A percentile compares a stretch with the other conserved stretches of the same genome.
These are phyloP conservation scores for Spencermartinsiella ligniputridi DNA, from an alignment of 1,139 yeast species.

Conservation along the genomic window DNA sequence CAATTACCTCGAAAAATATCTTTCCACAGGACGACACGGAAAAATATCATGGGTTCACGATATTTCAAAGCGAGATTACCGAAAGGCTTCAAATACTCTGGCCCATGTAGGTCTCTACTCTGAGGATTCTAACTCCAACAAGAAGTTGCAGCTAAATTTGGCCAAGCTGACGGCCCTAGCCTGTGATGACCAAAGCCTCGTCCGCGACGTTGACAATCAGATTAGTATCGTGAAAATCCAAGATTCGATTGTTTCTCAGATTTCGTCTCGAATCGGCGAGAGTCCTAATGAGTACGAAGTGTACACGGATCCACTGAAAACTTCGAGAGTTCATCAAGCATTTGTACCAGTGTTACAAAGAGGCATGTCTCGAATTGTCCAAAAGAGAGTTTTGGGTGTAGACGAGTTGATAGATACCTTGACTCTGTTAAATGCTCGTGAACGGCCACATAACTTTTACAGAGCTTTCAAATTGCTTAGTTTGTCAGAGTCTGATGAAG, in stretches of 20 bases:
- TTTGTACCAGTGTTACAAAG: slow-evolving; percentile 23
- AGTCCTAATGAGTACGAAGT: slow-evolving; percentile 1
- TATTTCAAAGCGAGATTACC: slow-evolving; percentile 48
- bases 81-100: slow-evolving; percentile 48
- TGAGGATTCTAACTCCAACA: slow-evolving; percentile 44
- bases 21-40: slow-evolving; percentile 47
- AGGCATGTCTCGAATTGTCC: slow-evolving; percentile 38
- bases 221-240: slow-evolving; percentile 8
- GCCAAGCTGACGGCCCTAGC: slow-evolving; percentile 56
- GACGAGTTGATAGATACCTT: slow-evolving; percentile 53
- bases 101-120: slow-evolving; percentile 29
- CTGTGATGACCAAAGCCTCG: slow-evolving; percentile 4
- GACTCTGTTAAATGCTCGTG: slow-evolving; percentile 42
- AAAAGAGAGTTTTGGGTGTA: slow-evolving; percentile 41
- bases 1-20: slow-evolving; percentile 48
- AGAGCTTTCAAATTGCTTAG: slow-evolving; percentile 41
- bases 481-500: slow-evolving; percentile 21
- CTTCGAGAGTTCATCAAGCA: slow-evolving; percentile 1
- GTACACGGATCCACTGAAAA: neutral
- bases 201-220: slow-evolving; percentile 7
- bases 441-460: slow-evolving; percentile 36
- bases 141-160: slow-evolving; percentile 59
- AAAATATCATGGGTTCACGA: slow-evolving; percentile 73
- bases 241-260: slow-evolving; percentile 10
- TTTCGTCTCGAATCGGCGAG: neutral